Evolutionary conservation across 306 rosid genomes (phyloP).

Genomic region (Quercus aquifolioides): DNA sequence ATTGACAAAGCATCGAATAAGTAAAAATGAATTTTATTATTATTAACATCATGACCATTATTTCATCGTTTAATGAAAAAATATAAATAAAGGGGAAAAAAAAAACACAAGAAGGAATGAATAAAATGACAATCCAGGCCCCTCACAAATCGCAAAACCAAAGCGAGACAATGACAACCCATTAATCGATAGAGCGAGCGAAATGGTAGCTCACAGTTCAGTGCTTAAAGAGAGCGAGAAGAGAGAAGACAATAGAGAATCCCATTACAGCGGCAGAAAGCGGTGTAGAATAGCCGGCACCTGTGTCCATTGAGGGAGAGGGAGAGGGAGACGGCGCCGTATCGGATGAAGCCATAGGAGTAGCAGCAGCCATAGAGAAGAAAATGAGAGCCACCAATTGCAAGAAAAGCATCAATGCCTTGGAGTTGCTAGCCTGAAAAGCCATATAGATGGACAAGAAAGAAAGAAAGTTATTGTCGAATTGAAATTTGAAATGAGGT

Average conservation of each 20-base stretch:
- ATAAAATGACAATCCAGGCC: no score
- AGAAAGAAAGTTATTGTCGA: not conserved
- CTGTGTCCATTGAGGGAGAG: not conserved
- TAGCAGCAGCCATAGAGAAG: not conserved
- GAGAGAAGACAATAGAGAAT: conserved; percentile 19
- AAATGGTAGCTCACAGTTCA: not conserved
- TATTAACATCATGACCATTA: no score
- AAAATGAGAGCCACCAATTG: not conserved
- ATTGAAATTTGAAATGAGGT: no score
- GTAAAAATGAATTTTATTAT: no score
- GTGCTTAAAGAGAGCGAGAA: conserved; percentile 10
- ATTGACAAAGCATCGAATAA: no score
- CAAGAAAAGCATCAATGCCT: not conserved
- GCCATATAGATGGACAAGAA: not conserved
- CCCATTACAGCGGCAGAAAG: conserved; percentile 10
- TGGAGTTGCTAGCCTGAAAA: conserved; percentile 1
- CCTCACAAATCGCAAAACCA: not conserved
- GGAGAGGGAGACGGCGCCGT: conserved; percentile 18
- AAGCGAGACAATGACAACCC: not conserved
- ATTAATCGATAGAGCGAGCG: not conserved
- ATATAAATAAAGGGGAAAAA: no score
- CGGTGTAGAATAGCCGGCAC: conserved; percentile 16
- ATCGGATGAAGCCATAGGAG: no score
- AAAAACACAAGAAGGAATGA: no score
- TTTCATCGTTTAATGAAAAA: no score